phyloP scores from a whole-genome alignment of 441 rosid species.

The Rhodomyrtus psidioides region DNA sequence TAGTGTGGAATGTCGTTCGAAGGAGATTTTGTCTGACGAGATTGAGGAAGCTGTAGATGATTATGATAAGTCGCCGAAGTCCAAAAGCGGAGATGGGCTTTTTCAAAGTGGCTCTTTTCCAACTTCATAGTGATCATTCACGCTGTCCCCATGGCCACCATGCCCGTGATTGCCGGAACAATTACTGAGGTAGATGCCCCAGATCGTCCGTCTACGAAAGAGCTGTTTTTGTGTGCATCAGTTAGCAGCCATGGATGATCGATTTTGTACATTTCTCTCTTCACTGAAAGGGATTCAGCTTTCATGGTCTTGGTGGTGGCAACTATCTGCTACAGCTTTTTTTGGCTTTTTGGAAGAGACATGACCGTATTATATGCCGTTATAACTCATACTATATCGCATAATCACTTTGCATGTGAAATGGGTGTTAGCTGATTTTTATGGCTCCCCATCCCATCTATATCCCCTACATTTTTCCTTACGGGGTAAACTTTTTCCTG shows the following conservation, averaged over 20 bases:
- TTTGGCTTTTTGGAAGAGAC: neutral
- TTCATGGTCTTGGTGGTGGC: conserved; percentile 35
- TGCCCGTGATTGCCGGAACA: conserved; percentile 27
- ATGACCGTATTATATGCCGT: neutral
- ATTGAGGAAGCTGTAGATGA: conserved; percentile 40
- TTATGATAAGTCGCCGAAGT: neutral
- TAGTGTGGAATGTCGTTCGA: conserved; percentile 52
- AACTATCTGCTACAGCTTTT: neutral
- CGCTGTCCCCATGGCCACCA: neutral
- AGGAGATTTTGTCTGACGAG: conserved; percentile 47
- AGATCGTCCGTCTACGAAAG: conserved; percentile 46
- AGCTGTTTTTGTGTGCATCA: conserved; percentile 44
- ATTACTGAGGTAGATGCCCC: conserved; percentile 13
- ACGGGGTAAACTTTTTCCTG: neutral
- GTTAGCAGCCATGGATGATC: conserved; percentile 4
- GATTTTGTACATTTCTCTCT: conserved; percentile 36
- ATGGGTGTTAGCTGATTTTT: conserved; percentile 24
- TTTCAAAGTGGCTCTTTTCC: conserved; percentile 32
- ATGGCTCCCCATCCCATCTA: conserved; percentile 15
- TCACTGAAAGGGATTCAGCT: conserved; percentile 11
- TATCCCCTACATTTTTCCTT: neutral
- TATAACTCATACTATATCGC: neutral
- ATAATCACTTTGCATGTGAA: neutral
- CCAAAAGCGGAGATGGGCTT: conserved; percentile 18
- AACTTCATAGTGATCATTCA: conserved; percentile 9